Conservation (phyloP, 2,329 filamentous ascomycete genomes). For the Aschersonia sp. region DNA sequence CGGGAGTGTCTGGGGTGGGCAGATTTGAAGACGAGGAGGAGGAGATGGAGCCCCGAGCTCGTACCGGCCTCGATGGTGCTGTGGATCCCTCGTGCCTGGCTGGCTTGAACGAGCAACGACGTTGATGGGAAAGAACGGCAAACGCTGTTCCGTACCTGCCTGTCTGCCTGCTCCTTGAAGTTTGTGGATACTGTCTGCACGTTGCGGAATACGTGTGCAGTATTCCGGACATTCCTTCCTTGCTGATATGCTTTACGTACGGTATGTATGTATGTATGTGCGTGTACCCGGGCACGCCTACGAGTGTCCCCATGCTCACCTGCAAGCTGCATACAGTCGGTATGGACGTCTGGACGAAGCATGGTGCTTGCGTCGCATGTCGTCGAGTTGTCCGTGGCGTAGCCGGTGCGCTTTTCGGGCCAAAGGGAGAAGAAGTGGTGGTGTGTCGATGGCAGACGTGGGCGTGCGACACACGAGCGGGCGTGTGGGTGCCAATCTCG, state of each 20-base stretch:
- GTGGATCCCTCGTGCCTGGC: slow-evolving; percentile 4
- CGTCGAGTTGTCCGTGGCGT: no score
- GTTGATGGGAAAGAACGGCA: background rate
- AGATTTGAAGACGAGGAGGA: slow-evolving; percentile 4
- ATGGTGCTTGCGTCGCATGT: no score
- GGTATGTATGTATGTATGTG: no score
- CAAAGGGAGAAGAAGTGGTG: background rate
- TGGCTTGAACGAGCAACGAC: background rate
- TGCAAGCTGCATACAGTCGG: no score
- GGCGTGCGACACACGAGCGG: slow-evolving; percentile 1
- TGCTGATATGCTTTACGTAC: no score
- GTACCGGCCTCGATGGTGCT: slow-evolving; percentile 3
- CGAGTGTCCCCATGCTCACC: no score
- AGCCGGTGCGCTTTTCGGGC: background rate
- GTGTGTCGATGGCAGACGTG: slow-evolving; percentile 1
- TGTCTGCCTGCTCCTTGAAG: no score
- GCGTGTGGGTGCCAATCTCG: slow-evolving; percentile 1
- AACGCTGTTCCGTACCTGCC: background rate
- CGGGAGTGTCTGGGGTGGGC: slow-evolving; percentile 5
- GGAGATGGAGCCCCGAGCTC: slow-evolving; percentile 3
- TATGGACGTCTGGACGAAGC: no score
- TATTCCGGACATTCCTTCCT: no score
- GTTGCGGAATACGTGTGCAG: no score
- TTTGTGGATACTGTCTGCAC: no score
- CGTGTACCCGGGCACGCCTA: no score